Conservation (phyloP, 805 yeast genomes). For the Candida pseudoglaebosa region DNA sequence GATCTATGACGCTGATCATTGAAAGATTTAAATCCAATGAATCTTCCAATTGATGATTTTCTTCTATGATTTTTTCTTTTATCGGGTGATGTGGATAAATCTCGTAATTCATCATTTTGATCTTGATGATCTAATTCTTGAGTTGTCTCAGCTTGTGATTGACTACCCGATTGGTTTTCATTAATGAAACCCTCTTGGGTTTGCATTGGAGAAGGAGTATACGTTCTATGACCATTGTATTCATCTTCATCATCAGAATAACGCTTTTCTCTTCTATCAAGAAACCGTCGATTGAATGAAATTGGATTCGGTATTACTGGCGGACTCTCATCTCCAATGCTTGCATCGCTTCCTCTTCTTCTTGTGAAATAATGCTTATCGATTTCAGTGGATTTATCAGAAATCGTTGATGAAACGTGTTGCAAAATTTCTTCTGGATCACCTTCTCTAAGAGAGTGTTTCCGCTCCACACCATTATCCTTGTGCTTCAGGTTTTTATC, state of each 20-base stretch:
- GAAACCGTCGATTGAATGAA: conserved; percentile 23
- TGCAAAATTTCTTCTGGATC: background rate
- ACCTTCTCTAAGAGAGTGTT: background rate
- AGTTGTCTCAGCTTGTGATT: background rate
- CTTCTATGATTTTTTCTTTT: background rate
- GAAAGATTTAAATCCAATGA: conserved; percentile 1
- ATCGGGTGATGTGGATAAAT: background rate
- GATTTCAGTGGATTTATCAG: background rate
- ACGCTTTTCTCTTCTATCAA: conserved; percentile 30
- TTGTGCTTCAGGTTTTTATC: background rate
- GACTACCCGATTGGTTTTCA: background rate
- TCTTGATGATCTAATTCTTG: background rate
- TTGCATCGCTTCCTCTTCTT: background rate
- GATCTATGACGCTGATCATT: background rate
- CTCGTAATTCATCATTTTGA: background rate
- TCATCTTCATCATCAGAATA: conserved; percentile 29
- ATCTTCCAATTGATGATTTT: conserved; percentile 1
- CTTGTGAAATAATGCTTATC: background rate
- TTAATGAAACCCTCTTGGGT: background rate
- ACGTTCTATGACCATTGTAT: conserved; percentile 7
- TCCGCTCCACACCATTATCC: background rate
- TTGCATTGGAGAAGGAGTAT: background rate
- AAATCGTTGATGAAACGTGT: background rate
- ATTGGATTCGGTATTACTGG: conserved; percentile 29
- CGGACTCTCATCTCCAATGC: conserved; percentile 17